Evolutionary conservation across 345 rosid genomes (phyloP).

Genomic region (Citrus trifoliata): DNA sequence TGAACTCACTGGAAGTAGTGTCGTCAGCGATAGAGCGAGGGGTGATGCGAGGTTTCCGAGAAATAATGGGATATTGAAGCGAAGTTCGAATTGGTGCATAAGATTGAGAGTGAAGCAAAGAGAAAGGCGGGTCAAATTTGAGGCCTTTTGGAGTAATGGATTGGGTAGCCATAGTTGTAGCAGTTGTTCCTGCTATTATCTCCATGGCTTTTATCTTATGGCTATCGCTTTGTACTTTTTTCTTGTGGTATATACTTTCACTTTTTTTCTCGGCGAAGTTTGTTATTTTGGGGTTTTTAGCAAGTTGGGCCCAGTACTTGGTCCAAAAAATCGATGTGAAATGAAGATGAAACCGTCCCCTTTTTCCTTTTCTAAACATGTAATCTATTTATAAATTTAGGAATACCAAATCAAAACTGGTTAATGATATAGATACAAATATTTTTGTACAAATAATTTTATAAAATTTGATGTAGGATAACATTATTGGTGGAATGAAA

Average conservation of each 20-base stretch:
- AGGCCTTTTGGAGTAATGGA: conserved; percentile 4
- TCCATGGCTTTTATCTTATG: conserved; percentile 27
- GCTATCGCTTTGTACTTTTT: neutral
- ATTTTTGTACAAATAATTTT: too few relatives aligned
- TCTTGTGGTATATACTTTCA: too few relatives aligned
- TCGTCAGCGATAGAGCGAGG: conserved; percentile 31
- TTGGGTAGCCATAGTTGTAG: conserved; percentile 10
- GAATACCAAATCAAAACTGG: too few relatives aligned
- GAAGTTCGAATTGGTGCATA: neutral
- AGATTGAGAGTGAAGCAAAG: conserved; percentile 2
- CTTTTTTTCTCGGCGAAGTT: too few relatives aligned
- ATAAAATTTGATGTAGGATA: too few relatives aligned
- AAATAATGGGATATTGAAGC: neutral
- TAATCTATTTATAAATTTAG: too few relatives aligned
- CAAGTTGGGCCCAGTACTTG: neutral
- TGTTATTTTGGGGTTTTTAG: neutral
- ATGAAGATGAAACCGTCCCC: neutral
- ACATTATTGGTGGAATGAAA: too few relatives aligned
- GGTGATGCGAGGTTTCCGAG: conserved; percentile 13
- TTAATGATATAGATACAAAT: too few relatives aligned
- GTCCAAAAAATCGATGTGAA: neutral
- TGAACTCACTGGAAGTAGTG: conserved; percentile 30
- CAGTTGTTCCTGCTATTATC: conserved; percentile 13
- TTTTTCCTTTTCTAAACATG: too few relatives aligned
- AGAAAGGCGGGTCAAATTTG: conserved; percentile 12